Conservation (phyloP, 1,284 basidiomycete genomes). For the Neonothopanus nambi region DNA sequence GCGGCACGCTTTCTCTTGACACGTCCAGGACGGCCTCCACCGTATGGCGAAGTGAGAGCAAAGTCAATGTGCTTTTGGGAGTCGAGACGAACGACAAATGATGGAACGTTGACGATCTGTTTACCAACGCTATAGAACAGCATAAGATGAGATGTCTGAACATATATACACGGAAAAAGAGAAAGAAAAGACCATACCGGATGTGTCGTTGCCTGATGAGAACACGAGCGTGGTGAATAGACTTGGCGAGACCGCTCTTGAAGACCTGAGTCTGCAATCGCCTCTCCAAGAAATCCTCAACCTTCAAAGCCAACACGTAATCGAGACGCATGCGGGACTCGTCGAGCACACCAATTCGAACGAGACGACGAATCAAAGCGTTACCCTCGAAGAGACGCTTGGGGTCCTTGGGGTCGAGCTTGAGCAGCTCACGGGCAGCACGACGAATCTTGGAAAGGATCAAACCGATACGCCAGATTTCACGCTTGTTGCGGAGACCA, state of each 20-base stretch:
- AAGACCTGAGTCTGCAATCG: slow-evolving; percentile 99
- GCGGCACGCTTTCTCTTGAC: slow-evolving; percentile 99
- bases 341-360: slow-evolving; percentile 99
- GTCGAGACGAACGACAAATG: slow-evolving; percentile 97
- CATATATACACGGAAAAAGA: slow-evolving; percentile 3
- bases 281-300: slow-evolving; percentile 99
- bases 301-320: slow-evolving; percentile 99
- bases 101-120: slow-evolving; percentile 99
- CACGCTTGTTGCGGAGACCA: slow-evolving; percentile 99
- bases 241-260: slow-evolving; percentile 98
- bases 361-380: slow-evolving; percentile 97
- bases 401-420: slow-evolving; percentile 99
- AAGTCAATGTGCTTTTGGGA: slow-evolving; percentile 99
- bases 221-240: slow-evolving; percentile 98
- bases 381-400: slow-evolving; percentile 99
- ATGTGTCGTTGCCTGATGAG: slow-evolving; percentile 98
- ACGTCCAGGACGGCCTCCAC: slow-evolving; percentile 95
- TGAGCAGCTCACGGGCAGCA: slow-evolving; percentile 99
- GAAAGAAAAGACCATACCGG: slow-evolving; percentile 56
- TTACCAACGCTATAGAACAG: slow-evolving; percentile 80
- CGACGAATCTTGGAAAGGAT: slow-evolving; percentile 99
- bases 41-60: slow-evolving; percentile 95
- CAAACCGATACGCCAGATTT: slow-evolving; percentile 99
- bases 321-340: slow-evolving; percentile 99
- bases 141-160: neutral